phyloP scores from a whole-genome alignment of 1,284 basidiomycete genomes.

The Ustanciosporium gigantosporum region DNA sequence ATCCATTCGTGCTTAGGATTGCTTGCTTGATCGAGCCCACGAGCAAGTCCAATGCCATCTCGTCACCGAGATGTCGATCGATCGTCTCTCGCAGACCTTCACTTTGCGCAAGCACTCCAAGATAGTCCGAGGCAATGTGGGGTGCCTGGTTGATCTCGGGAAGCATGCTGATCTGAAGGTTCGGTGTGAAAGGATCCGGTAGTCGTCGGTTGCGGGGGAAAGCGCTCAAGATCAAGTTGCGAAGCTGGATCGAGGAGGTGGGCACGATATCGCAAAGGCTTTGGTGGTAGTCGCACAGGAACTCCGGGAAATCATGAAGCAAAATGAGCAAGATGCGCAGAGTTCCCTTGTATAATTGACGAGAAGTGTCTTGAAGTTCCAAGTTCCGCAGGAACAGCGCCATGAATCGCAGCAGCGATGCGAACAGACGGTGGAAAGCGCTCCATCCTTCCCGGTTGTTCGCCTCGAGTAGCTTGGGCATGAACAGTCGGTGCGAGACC shows the following conservation, averaged over 20 bases:
- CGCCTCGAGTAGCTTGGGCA: slow-evolving; percentile 87
- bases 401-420: slow-evolving; percentile 92
- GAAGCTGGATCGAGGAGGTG: slow-evolving; percentile 88
- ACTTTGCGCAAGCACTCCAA: slow-evolving; percentile 72
- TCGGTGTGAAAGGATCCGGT: slow-evolving; percentile 74
- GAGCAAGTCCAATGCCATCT: slow-evolving; percentile 13
- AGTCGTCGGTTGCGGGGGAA: slow-evolving; percentile 82
- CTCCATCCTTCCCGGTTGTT: slow-evolving; percentile 90
- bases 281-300: slow-evolving; percentile 95
- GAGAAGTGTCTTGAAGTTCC: slow-evolving; percentile 79
- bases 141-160: slow-evolving; percentile 89
- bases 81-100: slow-evolving; percentile 60
- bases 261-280: slow-evolving; percentile 91
- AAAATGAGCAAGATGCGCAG: slow-evolving; percentile 88
- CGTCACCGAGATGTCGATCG: slow-evolving; percentile 28
- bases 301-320: slow-evolving; percentile 98
- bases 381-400: slow-evolving; percentile 83
- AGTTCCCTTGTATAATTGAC: slow-evolving; percentile 89
- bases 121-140: slow-evolving; percentile 85
- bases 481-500: slow-evolving; percentile 92
- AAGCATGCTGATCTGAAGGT: slow-evolving; percentile 67
- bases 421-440: slow-evolving; percentile 89
- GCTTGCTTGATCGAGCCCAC: slow-evolving; percentile 11
- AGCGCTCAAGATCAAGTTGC: slow-evolving; percentile 93
- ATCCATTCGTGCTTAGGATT: neutral